Evolutionary conservation across 805 yeast genomes (phyloP), one percentile per base, ranked within the genome.

Genomic region (Yarrowia keelungensis): DNA sequence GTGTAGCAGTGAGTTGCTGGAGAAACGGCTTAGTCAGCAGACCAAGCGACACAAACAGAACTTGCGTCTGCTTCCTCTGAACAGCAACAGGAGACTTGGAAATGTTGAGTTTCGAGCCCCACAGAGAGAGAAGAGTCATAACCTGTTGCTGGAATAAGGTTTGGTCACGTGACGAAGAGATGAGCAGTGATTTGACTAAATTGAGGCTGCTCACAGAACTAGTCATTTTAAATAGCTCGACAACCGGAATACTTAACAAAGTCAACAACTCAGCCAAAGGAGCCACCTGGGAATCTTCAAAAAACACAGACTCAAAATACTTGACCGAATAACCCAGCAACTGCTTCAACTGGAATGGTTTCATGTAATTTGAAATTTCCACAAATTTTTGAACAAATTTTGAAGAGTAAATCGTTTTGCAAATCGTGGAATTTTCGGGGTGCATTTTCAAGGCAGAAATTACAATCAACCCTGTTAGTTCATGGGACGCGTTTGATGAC

Each of bases 1-100:
- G 84, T 2, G 69, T 22, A 2, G 65, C 43, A 1, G 70, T 35
- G 5, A 72, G 35, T 7, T 19, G 26, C 11, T 32, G 16, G 1
- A 68, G 35, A 15, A 42, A 38, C 12, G 46, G n/a, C 12, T 45
- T 49, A n/a, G 51, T 41, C 46, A 72, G 66, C 15, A 69, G 62
- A 11, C 50, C 26, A 12, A 71, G 14, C 10, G 70, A 53, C 46
- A 84, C 71, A 5, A 86, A 73, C 1, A 88, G 74, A 5, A 84
- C 75, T 47, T 80, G 82, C 0, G 92, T 85, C 43, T 84, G 76
- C 2, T 76, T 73, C 41, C 80, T 83, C 74, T 89, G 94, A 1
- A 73, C 58, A 0, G 75, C 69, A 0, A 81, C 73, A 0, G 87
- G 78, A 9, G 82, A 81, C 32, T 76, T 74, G 59, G 80, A 78